Conservation (phyloP, 2,329 filamentous ascomycete species). For the Pyrenochaeta sp. region DNA sequence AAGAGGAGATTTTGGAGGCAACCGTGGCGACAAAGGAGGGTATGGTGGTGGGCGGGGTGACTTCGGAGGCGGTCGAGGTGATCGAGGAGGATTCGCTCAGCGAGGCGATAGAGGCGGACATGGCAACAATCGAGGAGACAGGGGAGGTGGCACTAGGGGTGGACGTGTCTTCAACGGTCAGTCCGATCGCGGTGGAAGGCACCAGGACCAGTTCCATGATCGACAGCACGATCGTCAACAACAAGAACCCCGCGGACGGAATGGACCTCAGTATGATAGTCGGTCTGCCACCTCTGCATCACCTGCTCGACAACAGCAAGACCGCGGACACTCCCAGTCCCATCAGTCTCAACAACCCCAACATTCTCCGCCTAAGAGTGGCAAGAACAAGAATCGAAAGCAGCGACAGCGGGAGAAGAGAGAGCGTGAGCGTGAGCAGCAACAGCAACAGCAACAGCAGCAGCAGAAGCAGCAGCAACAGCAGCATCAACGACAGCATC, state of each 20-base stretch:
- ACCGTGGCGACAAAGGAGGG: constrained; percentile 37
- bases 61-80: constrained; percentile 38
- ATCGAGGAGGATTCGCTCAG: constrained; percentile 20
- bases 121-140: constrained; percentile 21
- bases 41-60: constrained; percentile 34
- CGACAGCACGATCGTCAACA: constrained; percentile 25
- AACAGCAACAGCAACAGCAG: constrained; percentile 24
- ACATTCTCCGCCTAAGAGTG: constrained; percentile 31
- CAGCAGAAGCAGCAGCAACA: constrained; percentile 23
- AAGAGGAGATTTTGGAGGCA: constrained; percentile 34
- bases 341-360: constrained; percentile 19
- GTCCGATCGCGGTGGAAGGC: constrained; percentile 31
- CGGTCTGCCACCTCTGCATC: constrained; percentile 29
- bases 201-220: constrained; percentile 30
- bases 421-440: constrained; percentile 29
- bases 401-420: constrained; percentile 39
- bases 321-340: constrained; percentile 26
- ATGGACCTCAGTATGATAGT: constrained; percentile 33
- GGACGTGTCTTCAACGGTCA: constrained; percentile 38
- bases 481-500: constrained; percentile 17
- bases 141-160: constrained; percentile 18
- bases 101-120: constrained; percentile 31
- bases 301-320: constrained; percentile 33
- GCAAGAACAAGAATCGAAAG: constrained; percentile 44
- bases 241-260: constrained; percentile 30